Evolutionary conservation across 495 filamentous ascomycete genomes (phyloP), one percentile per base, ranked within the genome.

Genomic region (Delitschia confertaspora): DNA sequence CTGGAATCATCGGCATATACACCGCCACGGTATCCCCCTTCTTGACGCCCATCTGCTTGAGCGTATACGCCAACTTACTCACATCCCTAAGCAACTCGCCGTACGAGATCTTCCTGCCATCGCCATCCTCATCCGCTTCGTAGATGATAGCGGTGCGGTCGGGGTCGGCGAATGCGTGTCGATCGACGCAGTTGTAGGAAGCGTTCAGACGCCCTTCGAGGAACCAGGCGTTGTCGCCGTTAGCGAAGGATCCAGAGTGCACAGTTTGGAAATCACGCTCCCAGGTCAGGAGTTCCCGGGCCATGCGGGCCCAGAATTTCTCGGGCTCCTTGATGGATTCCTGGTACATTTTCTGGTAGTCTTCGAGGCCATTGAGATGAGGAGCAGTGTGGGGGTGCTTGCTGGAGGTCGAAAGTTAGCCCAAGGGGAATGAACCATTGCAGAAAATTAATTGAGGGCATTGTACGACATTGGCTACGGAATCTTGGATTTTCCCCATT

Each of bases 1-100:
- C 93, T 24, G 91, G 91, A 60, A 99, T 89, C 91, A 99, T 99
- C 61, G 91, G 91, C 46, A 99, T 70, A 72, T 99, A 99, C 56
- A 99, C 79, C 39, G 86, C 93, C 33, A 99, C 88, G 2, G 89
- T 93, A 63, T 99, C 93, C 24, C 91, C 91, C 73, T 95, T 96
- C 71, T 83, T 81, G 42, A 99, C 89, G 45, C 91, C 93, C 76
- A 93, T 86, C 71, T 85, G 72, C 72, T 85, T 91, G 49, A 99
- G 73, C 13, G 87, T 80, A 64, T 83, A 81, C 35, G 91, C 79
- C 17, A 86, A 73, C 60, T 79, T 83, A 43, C 80, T 95, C 6
- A 99, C 93, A 61, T 99, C 77, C 42, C 88, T 79, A 31, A 96
- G 78, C 36, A 99, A 79, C 75, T 99, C 88, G 58, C 81, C 78